Evolutionary conservation across 2,329 filamentous ascomycete genomes (phyloP), one percentile per base, ranked within the genome.

Genomic region (Cladosporium sp.): DNA sequence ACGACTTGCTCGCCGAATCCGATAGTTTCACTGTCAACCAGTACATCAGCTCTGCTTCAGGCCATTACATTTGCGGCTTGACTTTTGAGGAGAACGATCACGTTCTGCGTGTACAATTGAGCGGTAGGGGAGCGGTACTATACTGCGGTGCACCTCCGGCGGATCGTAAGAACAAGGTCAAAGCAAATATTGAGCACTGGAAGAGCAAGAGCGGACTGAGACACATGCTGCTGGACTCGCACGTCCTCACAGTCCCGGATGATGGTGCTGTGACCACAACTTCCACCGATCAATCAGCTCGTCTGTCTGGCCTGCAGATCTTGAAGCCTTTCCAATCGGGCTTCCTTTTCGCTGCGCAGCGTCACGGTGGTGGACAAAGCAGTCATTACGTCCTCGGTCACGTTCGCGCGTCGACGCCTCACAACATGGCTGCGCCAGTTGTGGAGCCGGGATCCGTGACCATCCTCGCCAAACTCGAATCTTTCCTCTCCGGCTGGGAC

Each of bases 11-110:
- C 6, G 64, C 63, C 8, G 62, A 64, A 12, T 54, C 65, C 3
- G 65, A 71, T 49, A 68, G 65, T 34, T 66, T 65, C 37, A 69
- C 68, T 3, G 63, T 70, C 8, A 68, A 68, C 44, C 63, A 69
- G 25, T 68, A 69, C 56, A 58, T 71, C 42, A 58, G 62, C 8
- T 66, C 64, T 32, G 70, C 69, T 9, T 63, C 68, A 10, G 70
- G 69, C 9, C 66, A 71, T 58, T 70, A 66, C 53, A 69, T 72
- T n/a, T 67, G 65, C 40, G 70, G 69, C 2, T 61, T 73, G 37
- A 65, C 65, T 12, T 72, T 73, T 42, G 68, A 70, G 53, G 64
- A 69, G 54, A 59, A 70, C 28, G 66, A 71, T 50, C 64, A 65
- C 48, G 47, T 70, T 10, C 59, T 72, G 17, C 68, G 70, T 8